Conservation (phyloP, 2,329 filamentous ascomycete genomes). For the Sordariomycetes sp. region DNA sequence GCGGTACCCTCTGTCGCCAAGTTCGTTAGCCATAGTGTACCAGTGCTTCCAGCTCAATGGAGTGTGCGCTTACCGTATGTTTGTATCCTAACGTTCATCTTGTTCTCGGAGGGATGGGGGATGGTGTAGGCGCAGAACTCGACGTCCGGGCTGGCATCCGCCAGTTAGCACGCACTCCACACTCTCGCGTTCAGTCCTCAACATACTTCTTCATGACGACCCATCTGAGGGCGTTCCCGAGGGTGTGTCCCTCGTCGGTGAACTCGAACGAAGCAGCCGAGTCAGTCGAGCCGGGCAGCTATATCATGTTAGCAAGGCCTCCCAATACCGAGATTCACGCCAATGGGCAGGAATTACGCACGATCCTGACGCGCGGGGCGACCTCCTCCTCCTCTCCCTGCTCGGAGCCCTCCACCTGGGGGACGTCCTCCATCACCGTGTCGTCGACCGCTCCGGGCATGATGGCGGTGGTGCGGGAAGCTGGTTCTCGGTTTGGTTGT, state of each 20-base stretch:
- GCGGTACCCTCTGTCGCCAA: conserved; percentile 60
- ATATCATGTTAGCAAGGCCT: neutral
- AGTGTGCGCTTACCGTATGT: conserved; percentile 62
- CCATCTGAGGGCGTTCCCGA: conserved; percentile 87
- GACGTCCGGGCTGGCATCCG: conserved; percentile 60
- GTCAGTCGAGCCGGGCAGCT: conserved; percentile 77
- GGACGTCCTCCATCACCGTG: conserved; percentile 30
- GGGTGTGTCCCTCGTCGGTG: conserved; percentile 82
- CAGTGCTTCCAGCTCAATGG: neutral
- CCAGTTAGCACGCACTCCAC: conserved; percentile 4
- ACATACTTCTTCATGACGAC: conserved; percentile 97
- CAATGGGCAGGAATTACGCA: conserved; percentile 18
- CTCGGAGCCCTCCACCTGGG: conserved; percentile 14
- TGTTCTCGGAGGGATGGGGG: conserved; percentile 85
- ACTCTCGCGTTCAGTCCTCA: neutral
- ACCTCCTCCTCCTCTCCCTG: conserved; percentile 30
- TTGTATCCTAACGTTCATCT: conserved; percentile 96
- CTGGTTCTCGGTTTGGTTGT: neutral
- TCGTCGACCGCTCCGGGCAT: conserved; percentile 11
- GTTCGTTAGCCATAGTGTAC: neutral
- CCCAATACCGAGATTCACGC: neutral
- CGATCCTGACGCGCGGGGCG: conserved; percentile 45
- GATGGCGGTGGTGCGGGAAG: neutral
- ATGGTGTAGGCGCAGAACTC: conserved; percentile 98
- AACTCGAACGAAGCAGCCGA: conserved; percentile 94